phyloP scores from a whole-genome alignment of 1,284 basidiomycete species.

The Ceratobasidium sp. region DNA sequence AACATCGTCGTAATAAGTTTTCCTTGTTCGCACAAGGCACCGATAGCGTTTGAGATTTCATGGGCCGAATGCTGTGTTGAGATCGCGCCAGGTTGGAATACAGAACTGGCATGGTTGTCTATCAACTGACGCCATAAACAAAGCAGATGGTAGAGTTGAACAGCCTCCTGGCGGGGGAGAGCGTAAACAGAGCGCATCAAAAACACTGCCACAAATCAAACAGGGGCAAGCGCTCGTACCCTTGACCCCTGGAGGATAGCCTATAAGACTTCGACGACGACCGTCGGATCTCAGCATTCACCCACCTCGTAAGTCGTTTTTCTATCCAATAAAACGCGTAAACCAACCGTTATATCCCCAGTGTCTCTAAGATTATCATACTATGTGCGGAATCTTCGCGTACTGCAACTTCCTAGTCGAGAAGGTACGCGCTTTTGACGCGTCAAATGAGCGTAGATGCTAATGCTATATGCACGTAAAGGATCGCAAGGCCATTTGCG shows the following conservation, averaged over 20 bases:
- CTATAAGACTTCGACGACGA: conserved; percentile 38
- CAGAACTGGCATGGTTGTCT: neutral
- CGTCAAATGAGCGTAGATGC: conserved; percentile 48
- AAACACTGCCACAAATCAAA: conserved; percentile 42
- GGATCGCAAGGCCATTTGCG: conserved; percentile 93
- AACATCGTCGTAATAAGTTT: neutral
- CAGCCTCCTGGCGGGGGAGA: conserved; percentile 12
- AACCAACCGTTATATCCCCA: conserved; percentile 1
- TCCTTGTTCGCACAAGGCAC: conserved; percentile 17
- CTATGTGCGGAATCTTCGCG: conserved; percentile 96
- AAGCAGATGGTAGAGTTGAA: conserved; percentile 25
- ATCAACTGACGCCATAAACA: conserved; percentile 1
- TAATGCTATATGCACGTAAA: conserved; percentile 57
- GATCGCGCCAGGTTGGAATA: neutral
- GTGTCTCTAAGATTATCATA: neutral
- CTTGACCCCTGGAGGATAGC: conserved; percentile 35
- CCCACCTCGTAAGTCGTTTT: conserved; percentile 33
- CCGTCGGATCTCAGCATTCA: conserved; percentile 26
- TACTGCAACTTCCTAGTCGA: conserved; percentile 95
- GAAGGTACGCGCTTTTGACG: conserved; percentile 72
- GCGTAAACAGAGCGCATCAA: conserved; percentile 23
- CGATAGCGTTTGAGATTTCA: conserved; percentile 15
- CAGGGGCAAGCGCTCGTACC: conserved; percentile 45
- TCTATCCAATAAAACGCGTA: neutral
- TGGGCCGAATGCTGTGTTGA: conserved; percentile 32